A percentile compares a stretch with the other conserved stretches of the same genome.
These are phyloP conservation scores for Pyrenula massariospora DNA, from an alignment of 495 filamentous ascomycete genomes.

Conservation along the genomic window DNA sequence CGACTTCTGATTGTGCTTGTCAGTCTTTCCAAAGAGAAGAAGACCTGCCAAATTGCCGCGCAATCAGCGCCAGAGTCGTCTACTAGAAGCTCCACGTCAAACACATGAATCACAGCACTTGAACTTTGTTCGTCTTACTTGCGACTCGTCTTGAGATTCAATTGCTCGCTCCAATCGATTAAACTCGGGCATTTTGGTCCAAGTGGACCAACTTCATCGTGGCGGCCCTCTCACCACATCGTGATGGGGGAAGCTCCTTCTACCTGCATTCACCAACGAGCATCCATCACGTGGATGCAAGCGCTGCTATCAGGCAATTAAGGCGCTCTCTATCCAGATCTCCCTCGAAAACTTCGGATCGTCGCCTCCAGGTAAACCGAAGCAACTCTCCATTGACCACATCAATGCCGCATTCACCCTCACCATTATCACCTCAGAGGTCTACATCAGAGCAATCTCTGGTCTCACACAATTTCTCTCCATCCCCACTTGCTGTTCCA, in stretches of 20 bases:
- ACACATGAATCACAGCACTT: too few species aligned
- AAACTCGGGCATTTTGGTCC: neutral
- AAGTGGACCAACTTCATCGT: conserved; percentile 23
- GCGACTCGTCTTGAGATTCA: too few species aligned
- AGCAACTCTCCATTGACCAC: conserved; percentile 40
- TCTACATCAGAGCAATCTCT: conserved; percentile 31
- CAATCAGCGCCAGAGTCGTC: too few species aligned
- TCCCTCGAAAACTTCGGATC: conserved; percentile 64
- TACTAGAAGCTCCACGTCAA: too few species aligned
- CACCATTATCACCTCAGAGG: conserved; percentile 37
- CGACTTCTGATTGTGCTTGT: too few species aligned
- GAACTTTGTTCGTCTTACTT: too few species aligned
- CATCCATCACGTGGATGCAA: conserved; percentile 66
- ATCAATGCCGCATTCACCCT: conserved; percentile 30
- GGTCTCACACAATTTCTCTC: conserved; percentile 33
- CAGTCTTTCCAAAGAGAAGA: too few species aligned
- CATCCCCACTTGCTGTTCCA: conserved; percentile 41
- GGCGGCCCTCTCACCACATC: conserved; percentile 40
- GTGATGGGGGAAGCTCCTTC: conserved; percentile 62
- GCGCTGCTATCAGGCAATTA: conserved; percentile 62
- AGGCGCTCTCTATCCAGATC: conserved; percentile 78
- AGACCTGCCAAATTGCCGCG: too few species aligned
- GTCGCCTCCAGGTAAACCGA: conserved; percentile 48
- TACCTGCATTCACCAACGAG: conserved; percentile 76
- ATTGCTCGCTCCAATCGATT: neutral